Evolutionary conservation across 257 asterid genomes (phyloP), one percentile per base, ranked within the genome.

Genomic region (Cordia subcordata): DNA sequence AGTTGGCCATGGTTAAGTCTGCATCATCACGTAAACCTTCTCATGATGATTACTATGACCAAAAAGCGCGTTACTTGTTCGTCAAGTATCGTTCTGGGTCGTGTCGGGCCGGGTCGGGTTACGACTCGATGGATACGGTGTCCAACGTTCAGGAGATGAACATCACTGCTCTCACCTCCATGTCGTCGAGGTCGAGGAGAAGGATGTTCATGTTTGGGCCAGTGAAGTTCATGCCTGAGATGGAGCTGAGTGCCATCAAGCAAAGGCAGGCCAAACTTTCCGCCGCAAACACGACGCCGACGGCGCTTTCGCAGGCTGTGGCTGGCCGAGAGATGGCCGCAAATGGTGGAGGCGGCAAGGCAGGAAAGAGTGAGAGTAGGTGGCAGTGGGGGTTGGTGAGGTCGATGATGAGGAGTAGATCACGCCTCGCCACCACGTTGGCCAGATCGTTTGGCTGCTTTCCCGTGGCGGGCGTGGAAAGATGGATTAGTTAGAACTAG

Each of bases 191-290:
- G 67, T 87, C 94, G 0, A 72, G 81, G 54, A 51, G 87, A 66
- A 64, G 80, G 65, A 85, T 81, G 96, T 85, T 81, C 58, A 85
- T 87, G 94, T 85, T 85, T 33, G 90, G 90, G 53, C 88, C 87
- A 16, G 81, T 82, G 62, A 87, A 82, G 71, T 87, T 87, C 68
- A 79, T 72, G 70, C 89, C 88, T 1, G 96, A 87, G 77, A 87
- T 87, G 96, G 96, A 84, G 54, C 68, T 87, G 11, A 66, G 82
- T 50, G 85, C 75, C 37, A 82, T 87, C 55, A 84, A 75, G 79
- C 74, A 78, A 69, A 73, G 95, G 72, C 86, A 78, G 42, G 60
- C 72, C 5, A 74, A 72, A 38, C 62, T 57, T 32, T 3, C 40
- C 10, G 50, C 70, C 13, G 60, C 49, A 10, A 15, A 9, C 0